Evolutionary conservation across 257 asterid genomes (phyloP).

Genomic region (Perilla frutescens): DNA sequence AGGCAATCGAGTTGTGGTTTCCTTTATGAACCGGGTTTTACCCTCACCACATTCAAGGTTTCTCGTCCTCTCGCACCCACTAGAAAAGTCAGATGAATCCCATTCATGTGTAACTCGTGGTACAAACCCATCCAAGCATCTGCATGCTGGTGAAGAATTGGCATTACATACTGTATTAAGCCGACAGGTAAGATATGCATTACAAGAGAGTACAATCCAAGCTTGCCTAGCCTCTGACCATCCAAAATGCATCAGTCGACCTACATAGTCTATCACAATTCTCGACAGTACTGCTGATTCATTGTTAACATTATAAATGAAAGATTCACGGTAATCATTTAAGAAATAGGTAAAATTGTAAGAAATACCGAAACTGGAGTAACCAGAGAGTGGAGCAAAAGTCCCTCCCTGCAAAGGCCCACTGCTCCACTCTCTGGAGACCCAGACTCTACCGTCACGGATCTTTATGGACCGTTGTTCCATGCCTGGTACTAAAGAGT

Average conservation of each 20-base stretch:
- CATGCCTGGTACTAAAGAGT: conserved; percentile 36
- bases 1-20: conserved; percentile 27
- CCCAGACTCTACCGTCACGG: too few relatives aligned
- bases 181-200: conserved; percentile 8
- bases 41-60: conserved; percentile 20
- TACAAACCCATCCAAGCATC: conserved; percentile 37
- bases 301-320: conserved; percentile 3
- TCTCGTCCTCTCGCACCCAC: conserved; percentile 36
- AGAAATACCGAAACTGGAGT: conserved; percentile 18
- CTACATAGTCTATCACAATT: conserved; percentile 4
- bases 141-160: neutral
- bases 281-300: conserved; percentile 15
- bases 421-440: conserved; percentile 31
- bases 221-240: conserved; percentile 25
- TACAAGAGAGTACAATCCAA: neutral
- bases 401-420: conserved; percentile 43
- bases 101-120: conserved; percentile 3
- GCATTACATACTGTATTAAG: conserved; percentile 33
- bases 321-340: neutral
- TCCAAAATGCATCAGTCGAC: neutral
- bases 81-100: neutral
- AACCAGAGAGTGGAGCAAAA: neutral
- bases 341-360: neutral
- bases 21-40: neutral
- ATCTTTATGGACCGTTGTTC: conserved; percentile 27